These are phyloP conservation scores for Canavalia gladiata DNA, from an alignment of 306 rosid species.

Conservation along the genomic window DNA sequence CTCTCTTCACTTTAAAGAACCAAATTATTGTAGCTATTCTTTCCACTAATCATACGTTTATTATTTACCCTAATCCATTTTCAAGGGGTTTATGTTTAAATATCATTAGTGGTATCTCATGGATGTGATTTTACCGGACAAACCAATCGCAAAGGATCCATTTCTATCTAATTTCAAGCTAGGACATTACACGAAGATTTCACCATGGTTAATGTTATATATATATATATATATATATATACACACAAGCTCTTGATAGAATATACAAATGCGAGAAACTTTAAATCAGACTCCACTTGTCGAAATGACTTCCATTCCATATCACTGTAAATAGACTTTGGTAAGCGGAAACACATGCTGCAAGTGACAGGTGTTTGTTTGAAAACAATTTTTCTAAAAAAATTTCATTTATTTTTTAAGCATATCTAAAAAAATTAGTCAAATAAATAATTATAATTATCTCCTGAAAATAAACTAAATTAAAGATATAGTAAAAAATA, in stretches of 20 bases:
- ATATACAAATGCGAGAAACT: neutral
- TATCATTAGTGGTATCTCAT: constrained; percentile 68
- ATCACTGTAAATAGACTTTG: no score
- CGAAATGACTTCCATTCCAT: no score
- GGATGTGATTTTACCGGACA: constrained; percentile 74
- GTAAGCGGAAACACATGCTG: no score
- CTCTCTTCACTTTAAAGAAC: no score
- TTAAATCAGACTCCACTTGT: neutral
- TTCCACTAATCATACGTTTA: neutral
- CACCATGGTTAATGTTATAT: constrained; percentile 73
- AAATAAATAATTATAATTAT: no score
- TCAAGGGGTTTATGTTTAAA: constrained; percentile 69
- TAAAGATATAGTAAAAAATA: no score
- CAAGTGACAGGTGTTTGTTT: no score
- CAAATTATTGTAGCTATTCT: no score
- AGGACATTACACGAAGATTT: constrained; percentile 79
- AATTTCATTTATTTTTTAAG: no score
- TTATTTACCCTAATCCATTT: neutral
- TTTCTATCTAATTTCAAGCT: constrained; percentile 74
- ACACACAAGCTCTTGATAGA: neutral
- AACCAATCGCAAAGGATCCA: constrained; percentile 70
- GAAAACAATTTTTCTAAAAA: no score
- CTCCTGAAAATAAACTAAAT: no score
- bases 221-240: constrained; percentile 52
- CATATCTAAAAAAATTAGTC: no score